Base-by-base conservation (phyloP, 345 rosid genomes). In the Cardamine resedifolia region DNA sequence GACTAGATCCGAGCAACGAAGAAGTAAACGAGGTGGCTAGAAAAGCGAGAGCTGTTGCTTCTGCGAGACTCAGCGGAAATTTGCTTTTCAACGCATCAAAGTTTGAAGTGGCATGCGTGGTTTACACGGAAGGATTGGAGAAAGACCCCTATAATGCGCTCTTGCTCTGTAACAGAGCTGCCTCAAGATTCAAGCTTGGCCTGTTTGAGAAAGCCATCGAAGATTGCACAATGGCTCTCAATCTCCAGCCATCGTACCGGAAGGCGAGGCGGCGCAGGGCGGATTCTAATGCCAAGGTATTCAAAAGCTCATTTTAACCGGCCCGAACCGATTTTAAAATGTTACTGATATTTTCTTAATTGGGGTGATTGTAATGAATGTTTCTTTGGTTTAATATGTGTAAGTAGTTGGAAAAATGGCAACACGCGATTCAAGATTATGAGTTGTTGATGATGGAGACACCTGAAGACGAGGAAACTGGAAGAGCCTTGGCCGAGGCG, bases 181-280 rank as follows among this genome's bases (percentile, higher is more conserved):
- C 96, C 10, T 89, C 96, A 24, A 80, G 87, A 44, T 84, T 80
- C 51, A 94, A 87, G 82, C 83, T 89, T 9, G 78, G 85, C 59
- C 84, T 83, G 47, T 89, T 65, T 9, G 96, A 91, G 67, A 87
- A 89, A 39, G 90, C 92, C 4, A 68, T 85, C 1, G 96, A 88
- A 74, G 99, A 94, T 77, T 91, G 99, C 79, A 80, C 91, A 0
- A 52, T 81, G 28, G 97, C 93, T 49, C 90, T 94, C 18, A 60
- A 55, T 21, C 71, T 87, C 26, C 95, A 82, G 19, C 93, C 97
- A 8, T 80, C 84, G 19, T 91, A 94, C 53, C 70, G 78, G 63
- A 94, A 94, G 74, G 96, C 97, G 24, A 87, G 96, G 68, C 75
- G 86, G 7, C 83, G 99, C 60, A 87, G 93, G 75, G 99, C 97